Conservation (phyloP, 345 rosid species). For the Acer yangbiense region DNA sequence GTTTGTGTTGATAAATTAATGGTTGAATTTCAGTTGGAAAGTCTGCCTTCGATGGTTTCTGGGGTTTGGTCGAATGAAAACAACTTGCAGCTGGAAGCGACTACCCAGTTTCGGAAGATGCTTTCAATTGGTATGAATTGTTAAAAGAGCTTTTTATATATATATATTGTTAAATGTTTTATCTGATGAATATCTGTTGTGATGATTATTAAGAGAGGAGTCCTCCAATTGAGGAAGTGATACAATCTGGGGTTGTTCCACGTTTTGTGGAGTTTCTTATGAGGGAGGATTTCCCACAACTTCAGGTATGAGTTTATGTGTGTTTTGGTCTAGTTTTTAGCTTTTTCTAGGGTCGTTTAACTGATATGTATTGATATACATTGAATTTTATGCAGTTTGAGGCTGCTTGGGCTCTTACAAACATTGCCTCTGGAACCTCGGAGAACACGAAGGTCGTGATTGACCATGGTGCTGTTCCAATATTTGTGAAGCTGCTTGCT, state of each 20-base stretch:
- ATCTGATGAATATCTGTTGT: not conserved
- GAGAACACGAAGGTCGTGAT: constrained; percentile 85
- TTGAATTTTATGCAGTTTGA: constrained; percentile 54
- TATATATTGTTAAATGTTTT: not conserved
- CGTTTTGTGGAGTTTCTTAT: constrained; percentile 87
- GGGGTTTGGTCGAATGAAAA: constrained; percentile 64
- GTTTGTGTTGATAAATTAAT: constrained; percentile 7
- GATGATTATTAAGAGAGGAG: constrained; percentile 51
- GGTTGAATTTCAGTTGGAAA: constrained; percentile 60
- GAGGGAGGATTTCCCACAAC: constrained; percentile 73
- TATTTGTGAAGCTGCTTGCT: constrained; percentile 75
- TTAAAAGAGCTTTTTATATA: not conserved
- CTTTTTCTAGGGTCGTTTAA: not conserved
- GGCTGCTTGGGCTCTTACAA: constrained; percentile 95
- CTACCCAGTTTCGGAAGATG: constrained; percentile 84
- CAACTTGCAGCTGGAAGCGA: constrained; percentile 69
- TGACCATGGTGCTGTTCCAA: constrained; percentile 78
- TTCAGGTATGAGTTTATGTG: constrained; percentile 54
- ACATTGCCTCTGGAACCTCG: constrained; percentile 94
- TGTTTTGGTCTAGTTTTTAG: not conserved
- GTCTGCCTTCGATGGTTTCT: constrained; percentile 70
- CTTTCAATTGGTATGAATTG: constrained; percentile 66
- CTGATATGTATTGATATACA: constrained; percentile 6
- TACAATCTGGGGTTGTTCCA: constrained; percentile 76
- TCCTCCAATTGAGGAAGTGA: constrained; percentile 88